Percentiles rank a stretch among this genome's conserved stretches.
These are phyloP conservation scores for Petunia secreta DNA, from an alignment of 257 asterid genomes.

Conservation along the genomic window DNA sequence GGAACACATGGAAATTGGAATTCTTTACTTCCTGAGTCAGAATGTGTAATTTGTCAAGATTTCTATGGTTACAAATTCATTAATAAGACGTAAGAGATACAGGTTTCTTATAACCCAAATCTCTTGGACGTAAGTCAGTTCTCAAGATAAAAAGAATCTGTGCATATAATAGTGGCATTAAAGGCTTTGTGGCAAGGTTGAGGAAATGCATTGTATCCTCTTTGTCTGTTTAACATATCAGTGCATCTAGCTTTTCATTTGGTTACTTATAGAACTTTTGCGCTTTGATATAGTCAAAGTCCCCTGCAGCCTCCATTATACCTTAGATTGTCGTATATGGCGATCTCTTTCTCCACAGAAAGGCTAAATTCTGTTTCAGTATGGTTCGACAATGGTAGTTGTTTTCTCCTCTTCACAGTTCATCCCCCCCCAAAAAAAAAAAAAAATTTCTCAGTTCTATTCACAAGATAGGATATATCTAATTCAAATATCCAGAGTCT, in stretches of 20 bases:
- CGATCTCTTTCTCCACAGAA: background rate
- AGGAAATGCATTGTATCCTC: conserved; percentile 1
- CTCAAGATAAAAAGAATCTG: conserved; percentile 10
- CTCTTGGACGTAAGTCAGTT: background rate
- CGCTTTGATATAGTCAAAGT: background rate
- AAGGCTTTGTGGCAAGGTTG: background rate
- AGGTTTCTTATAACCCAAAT: conserved; percentile 9
- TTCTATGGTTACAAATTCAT: conserved; percentile 14
- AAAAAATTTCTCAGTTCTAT: background rate
- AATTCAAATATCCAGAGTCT: background rate
- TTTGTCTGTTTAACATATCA: background rate
- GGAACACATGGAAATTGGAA: background rate
- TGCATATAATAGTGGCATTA: conserved; percentile 11
- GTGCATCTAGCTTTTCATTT: conserved; percentile 17
- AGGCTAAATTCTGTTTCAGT: conserved; percentile 10
- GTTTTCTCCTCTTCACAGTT: background rate
- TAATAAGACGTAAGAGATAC: background rate
- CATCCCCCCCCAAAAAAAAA: background rate
- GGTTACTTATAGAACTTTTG: background rate
- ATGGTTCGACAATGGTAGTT: background rate
- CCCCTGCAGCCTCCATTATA: conserved; percentile 4
- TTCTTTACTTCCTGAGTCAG: background rate
- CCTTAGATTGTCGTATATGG: background rate
- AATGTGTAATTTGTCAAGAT: background rate
- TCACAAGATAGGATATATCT: background rate